Evolutionary conservation across 805 yeast genomes (phyloP), one percentile per base, ranked within the genome.

Genomic region (Wickerhamomyces subpelliculosus): DNA sequence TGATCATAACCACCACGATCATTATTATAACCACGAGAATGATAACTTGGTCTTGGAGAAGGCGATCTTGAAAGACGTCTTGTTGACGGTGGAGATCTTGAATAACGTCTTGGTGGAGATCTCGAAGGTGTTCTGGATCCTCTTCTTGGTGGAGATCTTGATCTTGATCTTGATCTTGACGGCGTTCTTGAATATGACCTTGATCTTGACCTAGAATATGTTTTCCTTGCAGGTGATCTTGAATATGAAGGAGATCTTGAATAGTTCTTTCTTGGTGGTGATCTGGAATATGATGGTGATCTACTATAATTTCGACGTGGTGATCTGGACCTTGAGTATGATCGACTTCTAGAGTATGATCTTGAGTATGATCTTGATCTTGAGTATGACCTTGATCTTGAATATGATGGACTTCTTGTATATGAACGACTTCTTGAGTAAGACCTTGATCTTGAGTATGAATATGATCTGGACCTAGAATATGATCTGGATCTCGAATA

Each of bases 361-460:
- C 42, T 37, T 18, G 43, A 34, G 31, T 46, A 28, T 5, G 52
- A 38, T 30, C 43, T 39, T 11, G 42, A 32, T 19, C 42, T 38
- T 32, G 42, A 33, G 19, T 40, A 37, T 25, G 27, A 25, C 16
- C 27, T 25, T 20, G 50, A 36, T 40, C 41, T 37, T 17, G 44
- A 35, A 27, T 47, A 31, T 5, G 38, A 30, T 8, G 20, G 20
- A 8, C 35, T 32, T 19, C 45, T 29, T 2, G 60, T 44, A 19
- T 43, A 42, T 22, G 43, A 35, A 10, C 42, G 26, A 10, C 41
- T 27, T 14, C 38, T 24, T 18, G 57, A 47, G 36, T 54, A 43
- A 7, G 64, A 58, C 24, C 51, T 41, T 3, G 61, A 51, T 34
- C 52, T 38, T 8, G 29, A 27, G 13, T 49, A 27, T 10, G 58